A percentile compares a stretch with the other conserved stretches of the same genome.
Conservation (phyloP, 108 stramenopile genomes). For the Cyclostephanos tholiformis region DNA sequence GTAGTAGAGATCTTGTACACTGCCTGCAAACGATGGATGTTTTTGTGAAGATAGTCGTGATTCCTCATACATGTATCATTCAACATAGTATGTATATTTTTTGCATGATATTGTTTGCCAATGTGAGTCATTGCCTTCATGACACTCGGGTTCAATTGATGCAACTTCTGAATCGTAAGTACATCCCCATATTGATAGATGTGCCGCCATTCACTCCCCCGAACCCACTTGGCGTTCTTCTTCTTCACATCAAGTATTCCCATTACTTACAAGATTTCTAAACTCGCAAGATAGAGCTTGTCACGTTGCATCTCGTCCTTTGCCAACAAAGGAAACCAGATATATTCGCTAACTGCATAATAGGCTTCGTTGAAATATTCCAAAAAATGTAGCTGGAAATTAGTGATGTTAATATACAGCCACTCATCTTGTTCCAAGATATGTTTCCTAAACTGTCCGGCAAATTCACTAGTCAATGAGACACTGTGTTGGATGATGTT, state of each 20-base stretch:
- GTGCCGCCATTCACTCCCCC: neutral
- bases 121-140: neutral
- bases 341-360: neutral
- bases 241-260: neutral
- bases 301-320: neutral
- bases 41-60: conserved; percentile 4
- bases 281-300: neutral
- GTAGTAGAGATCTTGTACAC: conserved; percentile 12
- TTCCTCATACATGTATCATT: neutral
- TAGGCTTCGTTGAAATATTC: neutral
- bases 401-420: too few species aligned
- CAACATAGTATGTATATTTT: too few species aligned
- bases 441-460: too few species aligned
- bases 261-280: neutral
- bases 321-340: neutral
- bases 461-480: too few species aligned
- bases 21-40: conserved; percentile 2
- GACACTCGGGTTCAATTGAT: neutral
- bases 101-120: neutral
- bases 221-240: neutral
- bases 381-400: neutral
- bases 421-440: too few species aligned
- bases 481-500: too few species aligned
- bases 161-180: neutral
- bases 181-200: neutral